A percentile compares a stretch with the other conserved stretches of the same genome.
Evolutionary conservation across 73 alveolate species (phyloP).

Genomic region (Uronychia setigera): DNA sequence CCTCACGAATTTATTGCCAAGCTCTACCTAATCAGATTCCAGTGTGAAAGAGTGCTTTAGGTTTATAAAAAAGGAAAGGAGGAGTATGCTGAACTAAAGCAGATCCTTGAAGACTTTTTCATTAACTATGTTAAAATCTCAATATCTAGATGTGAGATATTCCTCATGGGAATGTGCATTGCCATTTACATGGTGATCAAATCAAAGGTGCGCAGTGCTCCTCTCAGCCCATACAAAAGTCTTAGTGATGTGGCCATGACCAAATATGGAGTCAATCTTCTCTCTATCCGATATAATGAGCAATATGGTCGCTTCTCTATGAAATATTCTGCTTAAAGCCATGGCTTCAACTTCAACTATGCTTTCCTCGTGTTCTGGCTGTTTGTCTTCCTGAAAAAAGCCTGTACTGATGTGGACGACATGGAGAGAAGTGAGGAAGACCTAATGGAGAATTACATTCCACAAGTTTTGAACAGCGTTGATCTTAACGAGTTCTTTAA

Average conservation of each 20-base stretch:
- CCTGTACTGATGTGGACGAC: background rate
- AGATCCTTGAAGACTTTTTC: background rate
- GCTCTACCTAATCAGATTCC: background rate
- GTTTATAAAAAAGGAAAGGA: too few species aligned
- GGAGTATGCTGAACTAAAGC: background rate
- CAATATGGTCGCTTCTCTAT: background rate
- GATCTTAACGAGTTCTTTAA: background rate
- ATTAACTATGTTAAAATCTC: background rate
- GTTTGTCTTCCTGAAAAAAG: background rate
- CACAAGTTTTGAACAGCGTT: background rate
- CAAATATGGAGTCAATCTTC: background rate
- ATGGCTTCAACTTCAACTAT: background rate
- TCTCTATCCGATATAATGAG: background rate
- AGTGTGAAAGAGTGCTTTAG: background rate
- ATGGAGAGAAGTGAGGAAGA: background rate
- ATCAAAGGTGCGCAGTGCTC: background rate
- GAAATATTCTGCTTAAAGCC: background rate
- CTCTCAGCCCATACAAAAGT: background rate
- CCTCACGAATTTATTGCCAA: background rate
- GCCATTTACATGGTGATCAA: background rate
- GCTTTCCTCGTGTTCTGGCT: slow-evolving; percentile 3
- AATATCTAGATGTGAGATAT: background rate
- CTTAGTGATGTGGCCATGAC: background rate
- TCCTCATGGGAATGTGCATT: background rate
- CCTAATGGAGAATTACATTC: background rate